phyloP scores from a whole-genome alignment of 2,329 filamentous ascomycete species.

The Dothistroma pini region DNA sequence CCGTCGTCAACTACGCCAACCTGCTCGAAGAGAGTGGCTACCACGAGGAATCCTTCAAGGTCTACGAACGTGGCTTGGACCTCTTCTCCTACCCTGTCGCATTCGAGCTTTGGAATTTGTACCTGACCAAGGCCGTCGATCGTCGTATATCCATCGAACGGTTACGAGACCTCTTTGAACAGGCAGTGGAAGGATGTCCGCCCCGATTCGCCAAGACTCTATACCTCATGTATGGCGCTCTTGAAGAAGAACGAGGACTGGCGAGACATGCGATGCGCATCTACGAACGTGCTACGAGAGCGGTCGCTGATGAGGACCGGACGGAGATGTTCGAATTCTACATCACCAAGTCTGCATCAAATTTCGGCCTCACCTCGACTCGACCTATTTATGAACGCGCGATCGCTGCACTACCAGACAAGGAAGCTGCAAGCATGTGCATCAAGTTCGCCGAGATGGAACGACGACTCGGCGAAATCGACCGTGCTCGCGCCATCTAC shows the following conservation, averaged over 20 bases:
- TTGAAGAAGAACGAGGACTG: slow-evolving; percentile 92
- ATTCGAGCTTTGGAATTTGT: slow-evolving; percentile 98
- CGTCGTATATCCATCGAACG: slow-evolving; percentile 94
- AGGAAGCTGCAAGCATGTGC: slow-evolving; percentile 95
- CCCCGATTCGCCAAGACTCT: slow-evolving; percentile 94
- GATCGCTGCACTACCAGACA: slow-evolving; percentile 87
- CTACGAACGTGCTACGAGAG: slow-evolving; percentile 92
- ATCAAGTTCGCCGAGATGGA: slow-evolving; percentile 99
- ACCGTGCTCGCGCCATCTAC: slow-evolving; percentile 91
- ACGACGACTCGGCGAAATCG: slow-evolving; percentile 84
- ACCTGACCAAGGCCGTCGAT: slow-evolving; percentile 94
- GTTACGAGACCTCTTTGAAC: slow-evolving; percentile 91
- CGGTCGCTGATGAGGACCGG: slow-evolving; percentile 89
- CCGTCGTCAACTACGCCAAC: slow-evolving; percentile 97
- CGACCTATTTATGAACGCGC: slow-evolving; percentile 94
- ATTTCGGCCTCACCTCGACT: slow-evolving; percentile 94
- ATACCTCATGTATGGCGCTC: slow-evolving; percentile 96
- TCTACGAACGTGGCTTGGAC: slow-evolving; percentile 92
- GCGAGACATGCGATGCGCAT: slow-evolving; percentile 98
- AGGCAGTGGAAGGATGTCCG: slow-evolving; percentile 90
- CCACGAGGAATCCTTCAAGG: slow-evolving; percentile 94
- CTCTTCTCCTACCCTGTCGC: slow-evolving; percentile 98
- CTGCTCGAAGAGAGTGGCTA: slow-evolving; percentile 91
- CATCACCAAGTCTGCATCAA: slow-evolving; percentile 96
- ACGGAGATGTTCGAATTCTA: slow-evolving; percentile 99